Base-by-base conservation (phyloP, 1,139 yeast species). In the Candida tropicalis region DNA sequence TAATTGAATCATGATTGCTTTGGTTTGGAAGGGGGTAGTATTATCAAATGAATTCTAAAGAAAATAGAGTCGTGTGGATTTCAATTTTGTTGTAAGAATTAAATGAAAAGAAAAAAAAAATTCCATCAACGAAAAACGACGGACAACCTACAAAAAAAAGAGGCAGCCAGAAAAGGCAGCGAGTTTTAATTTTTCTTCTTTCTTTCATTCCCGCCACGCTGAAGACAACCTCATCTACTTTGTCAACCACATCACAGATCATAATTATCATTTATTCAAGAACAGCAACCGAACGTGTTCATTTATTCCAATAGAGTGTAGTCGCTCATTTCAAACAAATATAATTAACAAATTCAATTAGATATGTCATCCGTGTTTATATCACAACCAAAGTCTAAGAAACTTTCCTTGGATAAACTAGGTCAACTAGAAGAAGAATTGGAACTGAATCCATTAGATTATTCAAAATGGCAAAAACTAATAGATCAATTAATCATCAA, bases 351-450 rank as follows among this genome's bases (percentile, higher is more conserved):
- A 27, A 7, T 16, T 15, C 9, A 23, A 20, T 12, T 6, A 26
- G 26, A 7, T 16, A 27, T 27, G 25, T 12, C 41, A 10, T 47
- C 27, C 32, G 58, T 63, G 61, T 60, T 59, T 47, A 61, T 59
- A 27, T 59, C 53, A 39, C 48, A 50, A 16, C 64, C 54, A 18
- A 66, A 59, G 49, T 61, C 62, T 52, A 68, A 67, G 49, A 53
- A 72, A 40, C 54, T 68, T 46, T 56, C 72, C 4, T 54, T 73
- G 43, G 86, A 80, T 51, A 70, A 73, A 31, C 73, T 79, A 35
- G 83, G 82, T 8, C 76, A 73, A 48, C 70, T 86, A 27, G 83
- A 84, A 53, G 89, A 83, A 47, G 75, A 72, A 22, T 62, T 86
- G 35, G 77, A 75, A 45, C 69, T 62, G n/a, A 70, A 82, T 47